These are phyloP conservation scores for Dryas alaskensis DNA, from an alignment of 306 rosid genomes.

Conservation along the genomic window DNA sequence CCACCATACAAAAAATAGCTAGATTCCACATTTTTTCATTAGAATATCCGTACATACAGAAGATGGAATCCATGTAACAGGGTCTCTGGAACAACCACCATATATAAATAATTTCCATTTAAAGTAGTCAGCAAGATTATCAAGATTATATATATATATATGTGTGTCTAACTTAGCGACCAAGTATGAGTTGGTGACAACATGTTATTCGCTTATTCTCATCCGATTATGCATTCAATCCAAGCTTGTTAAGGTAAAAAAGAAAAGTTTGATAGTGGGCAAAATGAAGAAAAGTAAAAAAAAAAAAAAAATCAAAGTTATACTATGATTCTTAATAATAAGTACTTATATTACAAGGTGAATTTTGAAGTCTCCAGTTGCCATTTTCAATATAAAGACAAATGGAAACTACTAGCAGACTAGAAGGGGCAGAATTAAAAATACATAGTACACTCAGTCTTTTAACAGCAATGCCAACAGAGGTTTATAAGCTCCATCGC, in stretches of 20 bases:
- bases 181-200: no score
- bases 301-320: neutral
- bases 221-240: neutral
- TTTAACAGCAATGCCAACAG: constrained; percentile 29
- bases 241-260: neutral
- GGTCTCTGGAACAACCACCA: no score
- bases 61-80: no score
- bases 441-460: constrained; percentile 23
- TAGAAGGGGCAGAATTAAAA: constrained; percentile 5
- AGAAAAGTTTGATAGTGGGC: neutral
- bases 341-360: constrained; percentile 30
- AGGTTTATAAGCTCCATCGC: constrained; percentile 4
- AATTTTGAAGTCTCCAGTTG: constrained; percentile 34
- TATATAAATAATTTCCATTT: no score
- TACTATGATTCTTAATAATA: constrained; percentile 3
- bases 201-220: no score
- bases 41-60: no score
- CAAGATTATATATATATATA: no score
- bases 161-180: no score
- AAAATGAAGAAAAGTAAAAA: neutral
- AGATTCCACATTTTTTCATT: no score
- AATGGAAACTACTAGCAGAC: constrained; percentile 32
- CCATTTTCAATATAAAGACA: constrained; percentile 38
- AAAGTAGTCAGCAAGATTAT: no score
- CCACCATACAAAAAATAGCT: no score